Evolutionary conservation across 306 rosid genomes (phyloP).

Genomic region (Fragaria iinumae): DNA sequence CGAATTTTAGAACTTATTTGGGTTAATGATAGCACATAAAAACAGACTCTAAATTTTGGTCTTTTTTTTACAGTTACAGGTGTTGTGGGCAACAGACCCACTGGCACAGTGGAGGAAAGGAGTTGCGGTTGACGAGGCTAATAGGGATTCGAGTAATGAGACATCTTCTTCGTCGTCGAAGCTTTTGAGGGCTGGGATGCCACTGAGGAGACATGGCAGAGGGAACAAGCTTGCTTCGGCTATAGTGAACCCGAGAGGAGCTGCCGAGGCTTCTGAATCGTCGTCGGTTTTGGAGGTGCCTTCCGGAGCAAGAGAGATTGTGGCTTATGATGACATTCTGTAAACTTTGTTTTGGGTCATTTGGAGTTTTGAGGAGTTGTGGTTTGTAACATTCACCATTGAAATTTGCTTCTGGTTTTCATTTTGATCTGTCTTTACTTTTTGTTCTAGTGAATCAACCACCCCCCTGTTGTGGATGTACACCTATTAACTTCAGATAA

Average conservation of each 20-base stretch:
- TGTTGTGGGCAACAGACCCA: slow-evolving; percentile 88
- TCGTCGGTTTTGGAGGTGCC: slow-evolving; percentile 52
- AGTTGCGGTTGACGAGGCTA: slow-evolving; percentile 47
- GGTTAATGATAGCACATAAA: too few species aligned
- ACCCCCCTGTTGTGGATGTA: not conserved
- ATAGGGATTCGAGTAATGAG: slow-evolving; percentile 19
- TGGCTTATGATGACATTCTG: slow-evolving; percentile 85
- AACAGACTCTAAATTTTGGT: too few species aligned
- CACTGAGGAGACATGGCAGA: slow-evolving; percentile 81
- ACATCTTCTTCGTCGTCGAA: slow-evolving; percentile 48
- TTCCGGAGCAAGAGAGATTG: slow-evolving; percentile 65
- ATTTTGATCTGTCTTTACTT: not conserved
- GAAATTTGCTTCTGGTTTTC: not conserved
- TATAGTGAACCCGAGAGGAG: slow-evolving; percentile 49
- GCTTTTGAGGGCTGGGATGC: slow-evolving; percentile 75
- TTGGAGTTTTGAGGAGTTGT: not conserved
- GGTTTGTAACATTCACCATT: slow-evolving; percentile 24
- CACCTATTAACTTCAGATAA: not conserved
- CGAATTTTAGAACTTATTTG: too few species aligned
- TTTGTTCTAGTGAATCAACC: not conserved
- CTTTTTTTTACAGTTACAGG: slow-evolving; percentile 49
- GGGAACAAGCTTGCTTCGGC: slow-evolving; percentile 74
- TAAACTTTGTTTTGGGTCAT: slow-evolving; percentile 9
- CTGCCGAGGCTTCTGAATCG: slow-evolving; percentile 33
- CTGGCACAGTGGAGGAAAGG: slow-evolving; percentile 88